Conservation (phyloP, 805 yeast species). For the Candida taoyuanica region DNA sequence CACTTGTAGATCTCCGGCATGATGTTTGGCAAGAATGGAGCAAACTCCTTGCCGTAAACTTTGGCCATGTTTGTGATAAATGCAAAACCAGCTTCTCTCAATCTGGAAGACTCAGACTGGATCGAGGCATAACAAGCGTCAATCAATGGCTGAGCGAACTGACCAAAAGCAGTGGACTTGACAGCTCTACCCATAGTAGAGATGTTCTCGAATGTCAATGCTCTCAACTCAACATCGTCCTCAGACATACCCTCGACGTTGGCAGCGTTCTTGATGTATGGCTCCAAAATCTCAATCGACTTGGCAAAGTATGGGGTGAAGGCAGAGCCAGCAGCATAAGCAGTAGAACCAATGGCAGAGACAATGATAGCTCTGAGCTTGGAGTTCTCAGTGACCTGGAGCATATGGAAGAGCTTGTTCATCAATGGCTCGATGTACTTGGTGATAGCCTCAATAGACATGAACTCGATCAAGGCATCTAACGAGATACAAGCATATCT, state of each 20-base stretch:
- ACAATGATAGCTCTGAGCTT: conserved; percentile 73
- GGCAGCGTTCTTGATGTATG: conserved; percentile 67
- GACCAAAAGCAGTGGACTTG: conserved; percentile 82
- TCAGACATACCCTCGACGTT: conserved; percentile 74
- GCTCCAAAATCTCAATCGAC: conserved; percentile 77
- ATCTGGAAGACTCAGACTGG: conserved; percentile 71
- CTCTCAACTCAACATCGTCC: conserved; percentile 87
- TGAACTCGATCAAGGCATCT: conserved; percentile 88
- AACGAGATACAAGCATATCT: conserved; percentile 87
- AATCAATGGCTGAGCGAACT: conserved; percentile 82
- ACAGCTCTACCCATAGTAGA: conserved; percentile 96
- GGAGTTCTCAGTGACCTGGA: conserved; percentile 71
- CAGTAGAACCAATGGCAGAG: conserved; percentile 95
- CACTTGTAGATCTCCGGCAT: conserved; percentile 82
- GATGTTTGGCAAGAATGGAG: conserved; percentile 76
- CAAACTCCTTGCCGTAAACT: conserved; percentile 87
- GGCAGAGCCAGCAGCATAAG: conserved; percentile 87
- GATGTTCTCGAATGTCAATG: conserved; percentile 87
- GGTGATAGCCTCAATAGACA: conserved; percentile 80
- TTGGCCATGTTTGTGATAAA: conserved; percentile 91
- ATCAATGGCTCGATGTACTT: conserved; percentile 83
- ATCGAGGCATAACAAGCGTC: conserved; percentile 82
- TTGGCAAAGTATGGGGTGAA: conserved; percentile 82
- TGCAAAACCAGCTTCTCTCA: conserved; percentile 93
- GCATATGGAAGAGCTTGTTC: conserved; percentile 82